Evolutionary conservation across 768 basidiomycete genomes (phyloP).

Genomic region (Boletus rubescentipes): DNA sequence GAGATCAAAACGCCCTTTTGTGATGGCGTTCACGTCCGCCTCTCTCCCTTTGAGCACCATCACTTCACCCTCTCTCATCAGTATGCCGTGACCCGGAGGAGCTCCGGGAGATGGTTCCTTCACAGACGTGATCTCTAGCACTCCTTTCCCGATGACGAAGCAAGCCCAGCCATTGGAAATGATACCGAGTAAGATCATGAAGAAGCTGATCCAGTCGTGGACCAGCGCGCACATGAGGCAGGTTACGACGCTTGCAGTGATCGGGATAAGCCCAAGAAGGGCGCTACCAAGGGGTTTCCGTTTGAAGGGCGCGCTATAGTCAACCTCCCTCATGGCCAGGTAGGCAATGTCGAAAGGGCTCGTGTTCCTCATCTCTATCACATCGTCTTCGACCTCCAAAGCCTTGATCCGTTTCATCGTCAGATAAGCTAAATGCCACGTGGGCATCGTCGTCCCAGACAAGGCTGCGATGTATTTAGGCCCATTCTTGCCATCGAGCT

Average conservation of each 20-base stretch:
- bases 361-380: slow-evolving; percentile 7
- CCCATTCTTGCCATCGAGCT: slow-evolving; percentile 27
- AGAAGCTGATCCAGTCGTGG: slow-evolving; percentile 31
- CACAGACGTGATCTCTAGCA: slow-evolving; percentile 12
- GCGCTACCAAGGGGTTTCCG: background rate
- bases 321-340: slow-evolving; percentile 12
- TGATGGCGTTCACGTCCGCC: slow-evolving; percentile 27
- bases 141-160: slow-evolving; percentile 25
- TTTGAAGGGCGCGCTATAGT: background rate
- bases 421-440: slow-evolving; percentile 28
- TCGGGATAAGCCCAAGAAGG: slow-evolving; percentile 25
- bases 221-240: slow-evolving; percentile 24
- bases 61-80: slow-evolving; percentile 17
- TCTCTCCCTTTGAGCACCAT: slow-evolving; percentile 31
- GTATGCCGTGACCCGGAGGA: slow-evolving; percentile 32
- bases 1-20: slow-evolving; percentile 29
- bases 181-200: slow-evolving; percentile 34
- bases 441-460: slow-evolving; percentile 31
- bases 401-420: slow-evolving; percentile 15
- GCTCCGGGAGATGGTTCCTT: slow-evolving; percentile 13
- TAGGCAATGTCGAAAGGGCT: slow-evolving; percentile 13
- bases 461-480: slow-evolving; percentile 25
- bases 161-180: slow-evolving; percentile 31
- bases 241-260: slow-evolving; percentile 21
- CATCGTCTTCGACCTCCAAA: background rate